Conservation (phyloP, 176 grass and related monocot genomes). For the Paspalum notatum region DNA sequence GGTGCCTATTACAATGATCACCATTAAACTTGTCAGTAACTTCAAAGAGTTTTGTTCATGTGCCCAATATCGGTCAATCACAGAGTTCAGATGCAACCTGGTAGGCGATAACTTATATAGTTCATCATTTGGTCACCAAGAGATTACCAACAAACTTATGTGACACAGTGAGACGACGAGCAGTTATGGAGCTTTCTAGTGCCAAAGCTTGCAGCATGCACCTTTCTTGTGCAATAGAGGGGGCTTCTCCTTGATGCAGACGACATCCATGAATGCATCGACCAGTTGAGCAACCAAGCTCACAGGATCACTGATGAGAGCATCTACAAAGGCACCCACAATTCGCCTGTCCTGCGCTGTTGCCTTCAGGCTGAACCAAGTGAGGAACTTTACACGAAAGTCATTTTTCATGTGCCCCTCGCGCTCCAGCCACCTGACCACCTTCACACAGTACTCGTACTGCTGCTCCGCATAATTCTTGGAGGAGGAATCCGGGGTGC, state of each 20-base stretch:
- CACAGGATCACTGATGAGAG: conserved; percentile 65
- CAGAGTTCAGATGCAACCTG: background rate
- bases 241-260: conserved; percentile 71
- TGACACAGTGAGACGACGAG: background rate
- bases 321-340: conserved; percentile 71
- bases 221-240: conserved; percentile 40
- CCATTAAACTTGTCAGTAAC: conserved; percentile 16
- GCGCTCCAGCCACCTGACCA: conserved; percentile 83
- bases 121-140: conserved; percentile 30
- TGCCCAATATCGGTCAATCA: conserved; percentile 6
- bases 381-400: conserved; percentile 84
- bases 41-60: background rate
- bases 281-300: conserved; percentile 73
- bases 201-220: conserved; percentile 58
- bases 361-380: conserved; percentile 98
- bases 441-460: conserved; percentile 93
- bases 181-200: conserved; percentile 40
- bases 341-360: conserved; percentile 76
- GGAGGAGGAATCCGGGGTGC: conserved; percentile 58
- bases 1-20: background rate
- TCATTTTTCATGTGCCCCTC: conserved; percentile 80
- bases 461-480: conserved; percentile 69
- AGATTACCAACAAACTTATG: conserved; percentile 30
- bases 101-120: conserved; percentile 3
- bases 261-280: conserved; percentile 71